Percentiles rank a stretch among this genome's conserved stretches.
These are phyloP conservation scores for Botrytis cinerea DNA, from an alignment of 2,329 filamentous ascomycete genomes.

Conservation along the genomic window DNA sequence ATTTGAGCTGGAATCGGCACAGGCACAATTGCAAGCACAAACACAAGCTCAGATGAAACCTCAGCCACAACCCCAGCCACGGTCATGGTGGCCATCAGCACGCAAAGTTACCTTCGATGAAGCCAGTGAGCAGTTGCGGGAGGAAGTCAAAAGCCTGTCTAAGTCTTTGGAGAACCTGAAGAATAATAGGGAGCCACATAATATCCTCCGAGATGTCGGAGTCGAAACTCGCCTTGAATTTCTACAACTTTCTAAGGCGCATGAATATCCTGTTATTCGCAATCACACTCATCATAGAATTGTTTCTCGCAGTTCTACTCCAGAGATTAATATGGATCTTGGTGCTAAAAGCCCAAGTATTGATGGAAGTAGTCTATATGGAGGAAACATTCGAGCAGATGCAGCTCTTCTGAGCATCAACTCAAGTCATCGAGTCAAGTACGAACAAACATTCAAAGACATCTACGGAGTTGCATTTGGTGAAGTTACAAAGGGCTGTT, in stretches of 20 bases:
- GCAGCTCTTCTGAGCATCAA: background rate
- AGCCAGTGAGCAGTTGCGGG: background rate
- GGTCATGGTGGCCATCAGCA: background rate
- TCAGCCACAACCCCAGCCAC: background rate
- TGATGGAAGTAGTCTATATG: too few species aligned
- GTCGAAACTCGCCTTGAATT: background rate
- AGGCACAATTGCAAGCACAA: background rate
- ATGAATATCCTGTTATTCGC: background rate
- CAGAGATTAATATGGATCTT: background rate
- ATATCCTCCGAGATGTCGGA: constrained; percentile 7
- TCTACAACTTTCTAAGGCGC: background rate
- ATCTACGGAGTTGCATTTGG: background rate
- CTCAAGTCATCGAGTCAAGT: background rate
- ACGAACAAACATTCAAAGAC: background rate
- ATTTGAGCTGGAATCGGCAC: background rate
- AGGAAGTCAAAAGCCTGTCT: background rate
- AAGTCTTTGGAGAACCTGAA: background rate
- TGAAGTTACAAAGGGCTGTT: background rate
- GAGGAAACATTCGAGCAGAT: constrained; percentile 4
- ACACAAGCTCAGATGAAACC: background rate
- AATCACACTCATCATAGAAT: background rate
- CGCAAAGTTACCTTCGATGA: constrained; percentile 5
- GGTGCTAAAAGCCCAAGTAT: too few species aligned
- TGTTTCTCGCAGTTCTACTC: background rate
- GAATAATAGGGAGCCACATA: background rate